Conservation (phyloP, 352 stramenopile genomes). For the Pythium rishiriense region DNA sequence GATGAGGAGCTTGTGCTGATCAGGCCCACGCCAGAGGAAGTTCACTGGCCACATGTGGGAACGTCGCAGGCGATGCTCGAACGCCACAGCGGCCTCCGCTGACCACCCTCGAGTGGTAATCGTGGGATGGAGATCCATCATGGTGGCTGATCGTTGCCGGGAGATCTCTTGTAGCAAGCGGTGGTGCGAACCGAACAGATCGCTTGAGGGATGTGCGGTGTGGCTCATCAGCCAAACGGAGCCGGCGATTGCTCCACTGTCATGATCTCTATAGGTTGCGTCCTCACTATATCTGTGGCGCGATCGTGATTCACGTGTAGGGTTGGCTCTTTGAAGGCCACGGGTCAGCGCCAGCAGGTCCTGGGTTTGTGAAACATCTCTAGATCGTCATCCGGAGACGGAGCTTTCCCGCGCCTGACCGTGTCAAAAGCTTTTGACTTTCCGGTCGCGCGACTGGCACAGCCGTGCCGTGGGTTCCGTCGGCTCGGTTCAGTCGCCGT, state of each 20-base stretch:
- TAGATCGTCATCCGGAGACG: neutral
- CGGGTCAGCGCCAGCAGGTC: neutral
- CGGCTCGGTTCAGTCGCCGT: neutral
- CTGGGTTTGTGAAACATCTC: neutral
- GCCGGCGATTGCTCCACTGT: no score
- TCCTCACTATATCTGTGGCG: no score
- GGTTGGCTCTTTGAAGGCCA: no score
- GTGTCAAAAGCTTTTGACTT: conserved; percentile 41
- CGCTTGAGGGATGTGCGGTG: no score
- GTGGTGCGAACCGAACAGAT: no score
- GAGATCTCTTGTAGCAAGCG: neutral
- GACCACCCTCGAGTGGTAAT: neutral
- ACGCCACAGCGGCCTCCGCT: neutral
- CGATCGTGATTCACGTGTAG: no score
- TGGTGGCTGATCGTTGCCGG: neutral
- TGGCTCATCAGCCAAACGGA: no score
- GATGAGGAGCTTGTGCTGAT: no score
- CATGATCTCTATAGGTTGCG: no score
- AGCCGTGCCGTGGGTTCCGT: conserved; percentile 44
- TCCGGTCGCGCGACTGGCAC: conserved; percentile 58
- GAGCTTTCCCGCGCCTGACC: conserved; percentile 11
- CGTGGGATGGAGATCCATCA: no score
- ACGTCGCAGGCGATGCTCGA: neutral
- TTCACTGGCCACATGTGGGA: neutral
- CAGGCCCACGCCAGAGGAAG: no score